Conservation (phyloP, 345 rosid genomes). For the Atalantia buxifolia region DNA sequence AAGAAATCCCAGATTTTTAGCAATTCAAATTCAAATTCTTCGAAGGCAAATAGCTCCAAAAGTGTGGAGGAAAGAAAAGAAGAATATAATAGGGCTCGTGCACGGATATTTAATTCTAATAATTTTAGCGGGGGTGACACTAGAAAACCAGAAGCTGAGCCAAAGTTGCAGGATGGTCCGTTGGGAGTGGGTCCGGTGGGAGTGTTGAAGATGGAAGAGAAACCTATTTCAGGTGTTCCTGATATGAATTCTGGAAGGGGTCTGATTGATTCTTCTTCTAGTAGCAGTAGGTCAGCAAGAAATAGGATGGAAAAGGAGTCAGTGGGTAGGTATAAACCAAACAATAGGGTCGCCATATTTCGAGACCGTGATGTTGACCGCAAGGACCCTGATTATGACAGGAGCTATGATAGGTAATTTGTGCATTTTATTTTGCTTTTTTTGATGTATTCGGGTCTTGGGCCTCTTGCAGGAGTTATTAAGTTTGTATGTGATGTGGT, state of each 20-base stretch:
- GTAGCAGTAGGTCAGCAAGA: slow-evolving; percentile 50
- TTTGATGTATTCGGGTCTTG: not conserved
- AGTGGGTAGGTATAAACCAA: slow-evolving; percentile 46
- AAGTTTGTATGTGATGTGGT: not conserved
- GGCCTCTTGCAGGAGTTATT: slow-evolving; percentile 1
- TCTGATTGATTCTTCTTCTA: slow-evolving; percentile 47
- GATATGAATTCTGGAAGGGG: slow-evolving; percentile 43
- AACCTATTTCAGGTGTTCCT: slow-evolving; percentile 33
- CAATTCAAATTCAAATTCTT: slow-evolving; percentile 39
- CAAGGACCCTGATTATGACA: slow-evolving; percentile 81
- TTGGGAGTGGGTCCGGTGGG: slow-evolving; percentile 32
- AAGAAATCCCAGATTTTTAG: slow-evolving; percentile 33
- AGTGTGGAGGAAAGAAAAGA: slow-evolving; percentile 88
- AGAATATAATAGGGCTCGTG: slow-evolving; percentile 79
- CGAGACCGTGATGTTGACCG: slow-evolving; percentile 76
- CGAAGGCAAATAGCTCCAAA: slow-evolving; percentile 47
- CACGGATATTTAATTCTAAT: slow-evolving; percentile 63
- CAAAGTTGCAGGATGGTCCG: slow-evolving; percentile 42
- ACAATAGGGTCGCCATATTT: slow-evolving; percentile 67
- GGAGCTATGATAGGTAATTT: slow-evolving; percentile 65
- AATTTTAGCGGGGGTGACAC: slow-evolving; percentile 29
- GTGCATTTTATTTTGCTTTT: not conserved
- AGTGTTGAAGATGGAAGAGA: slow-evolving; percentile 46
- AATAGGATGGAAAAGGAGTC: slow-evolving; percentile 66
- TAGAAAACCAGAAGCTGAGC: slow-evolving; percentile 46